Evolutionary conservation across 805 yeast species (phyloP).

Genomic region (Suhomyces canberraensis): DNA sequence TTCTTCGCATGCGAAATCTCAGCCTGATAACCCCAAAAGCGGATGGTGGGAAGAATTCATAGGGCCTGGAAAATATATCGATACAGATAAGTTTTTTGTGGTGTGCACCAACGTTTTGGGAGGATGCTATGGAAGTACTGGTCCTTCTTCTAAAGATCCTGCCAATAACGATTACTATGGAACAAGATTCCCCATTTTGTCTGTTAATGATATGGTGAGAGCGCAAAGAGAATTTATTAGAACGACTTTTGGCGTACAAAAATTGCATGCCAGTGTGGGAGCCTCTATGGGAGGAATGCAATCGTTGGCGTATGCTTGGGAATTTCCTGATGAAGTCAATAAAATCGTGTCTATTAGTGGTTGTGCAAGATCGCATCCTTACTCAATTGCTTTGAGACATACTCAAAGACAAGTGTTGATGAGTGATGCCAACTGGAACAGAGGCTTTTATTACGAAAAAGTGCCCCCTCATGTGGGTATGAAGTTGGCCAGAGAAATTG

Average conservation of each 20-base stretch:
- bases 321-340: conserved; percentile 72
- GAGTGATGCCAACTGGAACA: conserved; percentile 93
- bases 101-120: conserved; percentile 91
- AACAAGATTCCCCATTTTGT: conserved; percentile 81
- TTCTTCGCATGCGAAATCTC: conserved; percentile 89
- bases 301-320: conserved; percentile 80
- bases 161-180: conserved; percentile 66
- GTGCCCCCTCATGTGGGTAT: conserved; percentile 92
- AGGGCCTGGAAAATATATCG: conserved; percentile 77
- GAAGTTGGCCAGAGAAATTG: conserved; percentile 91
- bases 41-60: conserved; percentile 98
- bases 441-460: conserved; percentile 78
- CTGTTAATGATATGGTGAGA: conserved; percentile 86
- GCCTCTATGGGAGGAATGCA: conserved; percentile 99
- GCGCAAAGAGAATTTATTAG: conserved; percentile 73
- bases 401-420: conserved; percentile 89
- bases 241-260: conserved; percentile 58
- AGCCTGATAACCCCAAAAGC: conserved; percentile 57
- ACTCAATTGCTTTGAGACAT: conserved; percentile 89
- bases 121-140: conserved; percentile 94
- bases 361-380: conserved; percentile 92
- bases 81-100: conserved; percentile 76
- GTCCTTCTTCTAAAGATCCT: conserved; percentile 81
- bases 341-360: conserved; percentile 82
- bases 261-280: conserved; percentile 78